Evolutionary conservation across 31 red algal genomes (phyloP).

Genomic region (Porphyra umbilicalis): DNA sequence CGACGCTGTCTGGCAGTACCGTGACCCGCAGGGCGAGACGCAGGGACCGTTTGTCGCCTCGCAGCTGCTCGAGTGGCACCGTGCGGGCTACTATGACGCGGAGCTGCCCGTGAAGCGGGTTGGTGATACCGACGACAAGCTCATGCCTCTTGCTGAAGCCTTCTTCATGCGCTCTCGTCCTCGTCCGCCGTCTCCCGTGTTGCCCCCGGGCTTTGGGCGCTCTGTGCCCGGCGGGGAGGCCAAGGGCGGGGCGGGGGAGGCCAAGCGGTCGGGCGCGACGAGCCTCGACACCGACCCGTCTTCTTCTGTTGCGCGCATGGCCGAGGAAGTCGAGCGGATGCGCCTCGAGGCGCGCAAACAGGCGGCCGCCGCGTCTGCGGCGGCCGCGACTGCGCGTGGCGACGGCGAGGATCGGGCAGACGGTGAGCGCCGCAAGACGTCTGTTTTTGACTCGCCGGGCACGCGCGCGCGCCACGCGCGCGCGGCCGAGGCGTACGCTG

Average conservation of each 20-base stretch:
- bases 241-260: constrained; percentile 16
- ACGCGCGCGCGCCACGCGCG: constrained; percentile 16
- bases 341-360: constrained; percentile 42
- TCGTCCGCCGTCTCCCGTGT: constrained; percentile 38
- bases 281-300: background rate
- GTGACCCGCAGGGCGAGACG: constrained; percentile 46
- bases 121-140: constrained; percentile 17
- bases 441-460: constrained; percentile 4
- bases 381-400: background rate
- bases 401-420: constrained; percentile 16
- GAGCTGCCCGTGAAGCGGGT: constrained; percentile 56
- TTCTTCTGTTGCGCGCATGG: constrained; percentile 43
- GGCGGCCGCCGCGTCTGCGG: background rate
- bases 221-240: background rate
- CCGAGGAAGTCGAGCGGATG: constrained; percentile 69
- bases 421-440: constrained; percentile 13
- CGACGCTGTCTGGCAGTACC: constrained; percentile 45
- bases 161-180: constrained; percentile 33
- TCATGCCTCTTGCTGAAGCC: constrained; percentile 57
- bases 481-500: constrained; percentile 6
- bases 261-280: constrained; percentile 13
- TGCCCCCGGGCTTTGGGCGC: background rate
- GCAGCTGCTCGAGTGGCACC: constrained; percentile 68
- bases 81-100: constrained; percentile 62
- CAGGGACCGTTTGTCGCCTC: constrained; percentile 56